Percentiles rank a stretch among this genome's conserved stretches.
These are phyloP conservation scores for Aspergillus pseudoviridinutans DNA, from an alignment of 2,329 filamentous ascomycete genomes.

Conservation along the genomic window DNA sequence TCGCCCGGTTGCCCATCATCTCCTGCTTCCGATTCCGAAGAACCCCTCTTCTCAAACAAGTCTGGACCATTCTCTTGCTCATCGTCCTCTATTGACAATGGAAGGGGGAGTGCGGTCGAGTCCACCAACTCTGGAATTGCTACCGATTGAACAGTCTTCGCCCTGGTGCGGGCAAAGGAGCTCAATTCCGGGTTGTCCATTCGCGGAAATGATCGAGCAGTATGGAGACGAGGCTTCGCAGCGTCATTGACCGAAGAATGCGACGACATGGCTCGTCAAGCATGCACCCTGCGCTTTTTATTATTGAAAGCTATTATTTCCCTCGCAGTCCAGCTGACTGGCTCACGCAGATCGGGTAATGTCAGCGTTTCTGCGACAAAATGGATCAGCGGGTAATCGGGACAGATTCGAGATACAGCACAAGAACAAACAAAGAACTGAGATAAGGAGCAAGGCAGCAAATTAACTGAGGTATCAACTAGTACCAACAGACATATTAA, in stretches of 20 bases:
- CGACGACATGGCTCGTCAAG: slow-evolving; percentile 23
- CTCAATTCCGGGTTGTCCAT: slow-evolving; percentile 27
- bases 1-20: slow-evolving; percentile 29
- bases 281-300: neutral
- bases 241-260: slow-evolving; percentile 20
- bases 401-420: neutral
- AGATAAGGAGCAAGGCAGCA: neutral
- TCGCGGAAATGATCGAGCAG: slow-evolving; percentile 29
- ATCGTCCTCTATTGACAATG: slow-evolving; percentile 18
- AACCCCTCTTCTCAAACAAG: slow-evolving; percentile 43
- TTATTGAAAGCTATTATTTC: neutral
- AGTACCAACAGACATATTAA: neutral
- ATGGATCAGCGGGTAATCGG: neutral
- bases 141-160: slow-evolving; percentile 23
- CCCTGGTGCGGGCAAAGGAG: slow-evolving; percentile 20
- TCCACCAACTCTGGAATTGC: slow-evolving; percentile 21
- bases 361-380: slow-evolving; percentile 1
- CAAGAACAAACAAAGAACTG: neutral
- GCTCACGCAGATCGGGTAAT: slow-evolving; percentile 20
- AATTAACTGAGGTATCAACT: neutral
- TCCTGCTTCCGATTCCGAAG: slow-evolving; percentile 28
- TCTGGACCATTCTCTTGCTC: slow-evolving; percentile 30
- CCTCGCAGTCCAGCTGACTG: slow-evolving; percentile 25
- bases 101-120: slow-evolving; percentile 20
- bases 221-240: slow-evolving; percentile 22